phyloP scores from a whole-genome alignment of 352 stramenopile species.

The Paralagenidium karlingii region DNA sequence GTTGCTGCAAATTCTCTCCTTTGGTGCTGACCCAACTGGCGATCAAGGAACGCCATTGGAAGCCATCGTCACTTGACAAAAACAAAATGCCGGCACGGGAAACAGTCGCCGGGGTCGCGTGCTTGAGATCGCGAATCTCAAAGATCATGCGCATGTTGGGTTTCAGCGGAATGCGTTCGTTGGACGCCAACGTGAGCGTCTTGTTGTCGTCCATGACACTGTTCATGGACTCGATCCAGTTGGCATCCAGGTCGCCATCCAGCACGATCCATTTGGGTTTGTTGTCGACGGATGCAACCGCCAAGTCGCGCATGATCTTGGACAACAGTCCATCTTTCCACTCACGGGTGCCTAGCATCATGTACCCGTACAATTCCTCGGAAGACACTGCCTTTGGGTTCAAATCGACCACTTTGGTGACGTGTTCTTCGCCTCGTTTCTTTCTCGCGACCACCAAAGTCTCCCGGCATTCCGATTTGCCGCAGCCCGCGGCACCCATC shows the following conservation, averaged over 20 bases:
- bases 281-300: slow-evolving; percentile 43
- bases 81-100: slow-evolving; percentile 93
- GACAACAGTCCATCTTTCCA: slow-evolving; percentile 94
- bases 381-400: slow-evolving; percentile 95
- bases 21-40: slow-evolving; percentile 83
- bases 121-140: slow-evolving; percentile 91
- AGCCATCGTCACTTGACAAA: slow-evolving; percentile 85
- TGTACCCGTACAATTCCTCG: slow-evolving; percentile 94
- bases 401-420: slow-evolving; percentile 76
- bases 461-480: slow-evolving; percentile 91
- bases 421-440: slow-evolving; percentile 45
- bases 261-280: slow-evolving; percentile 92
- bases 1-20: slow-evolving; percentile 36
- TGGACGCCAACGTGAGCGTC: slow-evolving; percentile 85
- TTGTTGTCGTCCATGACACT: slow-evolving; percentile 87
- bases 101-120: slow-evolving; percentile 91
- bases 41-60: slow-evolving; percentile 89
- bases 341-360: slow-evolving; percentile 87
- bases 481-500: slow-evolving; percentile 87
- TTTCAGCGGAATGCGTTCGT: slow-evolving; percentile 93
- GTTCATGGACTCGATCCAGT: slow-evolving; percentile 88
- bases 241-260: slow-evolving; percentile 83
- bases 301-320: slow-evolving; percentile 90
- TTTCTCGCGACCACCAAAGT: slow-evolving; percentile 79
- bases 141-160: slow-evolving; percentile 92